A percentile compares a stretch with the other conserved stretches of the same genome.
Conservation (phyloP, 2,329 filamentous ascomycete genomes). For the Metarhizium humberi region DNA sequence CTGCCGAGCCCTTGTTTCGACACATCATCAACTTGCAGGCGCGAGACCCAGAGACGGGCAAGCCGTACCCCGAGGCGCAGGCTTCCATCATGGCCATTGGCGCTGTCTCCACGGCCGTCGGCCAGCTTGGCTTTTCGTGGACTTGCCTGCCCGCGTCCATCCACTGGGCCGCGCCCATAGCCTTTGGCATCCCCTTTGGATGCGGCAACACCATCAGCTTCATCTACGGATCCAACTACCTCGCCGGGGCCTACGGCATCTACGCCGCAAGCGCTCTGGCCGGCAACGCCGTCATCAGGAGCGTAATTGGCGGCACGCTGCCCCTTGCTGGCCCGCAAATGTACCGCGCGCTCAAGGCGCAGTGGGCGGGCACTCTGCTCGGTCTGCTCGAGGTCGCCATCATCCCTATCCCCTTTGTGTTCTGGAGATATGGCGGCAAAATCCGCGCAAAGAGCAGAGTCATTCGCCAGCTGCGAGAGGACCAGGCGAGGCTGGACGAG, state of each 20-base stretch:
- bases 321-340: conserved; percentile 67
- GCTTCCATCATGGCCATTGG: conserved; percentile 74
- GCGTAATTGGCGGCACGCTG: conserved; percentile 64
- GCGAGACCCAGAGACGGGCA: conserved; percentile 65
- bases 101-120: conserved; percentile 62
- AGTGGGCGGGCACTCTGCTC: conserved; percentile 71
- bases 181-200: conserved; percentile 73
- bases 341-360: conserved; percentile 59
- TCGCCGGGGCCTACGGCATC: conserved; percentile 70
- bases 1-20: conserved; percentile 62
- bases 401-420: conserved; percentile 72
- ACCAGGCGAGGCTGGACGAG: conserved; percentile 27
- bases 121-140: conserved; percentile 83
- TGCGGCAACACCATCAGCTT: conserved; percentile 69
- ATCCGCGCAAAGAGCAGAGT: conserved; percentile 44
- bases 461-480: conserved; percentile 34
- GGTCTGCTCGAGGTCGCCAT: conserved; percentile 63
- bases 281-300: conserved; percentile 67
- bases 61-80: conserved; percentile 67
- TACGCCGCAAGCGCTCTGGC: conserved; percentile 76
- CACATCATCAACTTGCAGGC: conserved; percentile 69
- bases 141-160: conserved; percentile 69
- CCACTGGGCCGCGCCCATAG: conserved; percentile 72
- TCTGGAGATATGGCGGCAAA: conserved; percentile 53
- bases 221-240: conserved; percentile 74